Percentiles rank a stretch among this genome's conserved stretches.
Conservation (phyloP, 495 filamentous ascomycete species). For the Tuber calosporum region DNA sequence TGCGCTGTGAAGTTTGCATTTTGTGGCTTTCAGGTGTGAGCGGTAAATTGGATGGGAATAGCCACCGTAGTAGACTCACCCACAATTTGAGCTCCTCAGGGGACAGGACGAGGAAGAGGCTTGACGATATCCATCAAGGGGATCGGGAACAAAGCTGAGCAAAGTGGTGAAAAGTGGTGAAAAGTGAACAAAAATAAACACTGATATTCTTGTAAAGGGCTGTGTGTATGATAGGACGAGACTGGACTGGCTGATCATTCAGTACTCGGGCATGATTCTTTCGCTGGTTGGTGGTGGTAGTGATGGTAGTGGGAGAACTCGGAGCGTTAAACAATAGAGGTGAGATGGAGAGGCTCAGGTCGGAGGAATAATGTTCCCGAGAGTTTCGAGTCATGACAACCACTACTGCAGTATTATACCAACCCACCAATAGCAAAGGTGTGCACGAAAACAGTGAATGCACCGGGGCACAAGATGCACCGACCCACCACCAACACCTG, state of each 20-base stretch:
- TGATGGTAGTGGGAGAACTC: neutral
- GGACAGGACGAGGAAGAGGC: neutral
- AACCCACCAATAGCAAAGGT: neutral
- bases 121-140: neutral
- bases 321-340: neutral
- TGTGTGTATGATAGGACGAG: neutral
- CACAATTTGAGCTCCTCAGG: neutral
- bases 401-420: neutral
- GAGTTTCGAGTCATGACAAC: neutral
- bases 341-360: neutral
- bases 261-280: neutral
- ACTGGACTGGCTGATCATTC: neutral
- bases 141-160: neutral
- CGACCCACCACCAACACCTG: neutral
- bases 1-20: neutral
- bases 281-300: neutral
- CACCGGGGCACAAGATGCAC: neutral
- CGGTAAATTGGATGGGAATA: neutral
- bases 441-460: neutral
- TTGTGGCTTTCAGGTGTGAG: neutral
- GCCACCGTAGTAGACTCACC: neutral
- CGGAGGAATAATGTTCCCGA: constrained; percentile 4
- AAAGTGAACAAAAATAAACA: neutral
- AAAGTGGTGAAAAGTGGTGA: neutral
- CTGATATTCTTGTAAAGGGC: neutral